phyloP scores from a whole-genome alignment of 192 early-diverging fungal genomes.

The Backusella australiensis region DNA sequence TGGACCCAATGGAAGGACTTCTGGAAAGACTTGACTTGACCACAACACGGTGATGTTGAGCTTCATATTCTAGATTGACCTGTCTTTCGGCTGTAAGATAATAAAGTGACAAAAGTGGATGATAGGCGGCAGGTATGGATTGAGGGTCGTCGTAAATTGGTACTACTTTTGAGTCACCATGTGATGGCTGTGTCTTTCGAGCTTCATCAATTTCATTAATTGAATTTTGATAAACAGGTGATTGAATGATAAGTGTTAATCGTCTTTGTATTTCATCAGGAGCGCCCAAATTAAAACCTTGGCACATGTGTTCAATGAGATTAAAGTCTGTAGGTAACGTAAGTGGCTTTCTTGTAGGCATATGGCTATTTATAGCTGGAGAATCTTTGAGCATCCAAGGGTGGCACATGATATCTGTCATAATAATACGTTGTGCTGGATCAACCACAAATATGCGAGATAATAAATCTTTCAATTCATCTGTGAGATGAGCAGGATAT shows the following conservation, averaged over 20 bases:
- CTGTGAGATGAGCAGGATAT: slow-evolving; percentile 68
- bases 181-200: slow-evolving; percentile 48
- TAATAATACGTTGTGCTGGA: slow-evolving; percentile 61
- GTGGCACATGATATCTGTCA: slow-evolving; percentile 71
- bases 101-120: slow-evolving; percentile 85
- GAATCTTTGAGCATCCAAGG: slow-evolving; percentile 77
- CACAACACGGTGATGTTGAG: not conserved
- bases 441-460: slow-evolving; percentile 70
- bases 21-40: slow-evolving; percentile 9
- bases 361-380: slow-evolving; percentile 59
- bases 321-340: slow-evolving; percentile 51
- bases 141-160: slow-evolving; percentile 36
- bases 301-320: slow-evolving; percentile 61
- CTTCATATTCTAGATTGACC: not conserved
- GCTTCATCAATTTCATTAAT: slow-evolving; percentile 30
- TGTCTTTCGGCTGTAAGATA: slow-evolving; percentile 69
- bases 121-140: slow-evolving; percentile 37
- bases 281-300: slow-evolving; percentile 73
- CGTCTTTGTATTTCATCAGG: slow-evolving; percentile 53
- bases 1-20: slow-evolving; percentile 21
- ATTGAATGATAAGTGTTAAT: slow-evolving; percentile 49
- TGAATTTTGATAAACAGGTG: slow-evolving; percentile 46
- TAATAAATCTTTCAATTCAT: slow-evolving; percentile 61
- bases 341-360: slow-evolving; percentile 57
- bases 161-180: slow-evolving; percentile 58